A percentile compares a stretch with the other conserved stretches of the same genome.
These are phyloP conservation scores for Millerozyma acaciae DNA, from an alignment of 805 yeast species.

Conservation along the genomic window DNA sequence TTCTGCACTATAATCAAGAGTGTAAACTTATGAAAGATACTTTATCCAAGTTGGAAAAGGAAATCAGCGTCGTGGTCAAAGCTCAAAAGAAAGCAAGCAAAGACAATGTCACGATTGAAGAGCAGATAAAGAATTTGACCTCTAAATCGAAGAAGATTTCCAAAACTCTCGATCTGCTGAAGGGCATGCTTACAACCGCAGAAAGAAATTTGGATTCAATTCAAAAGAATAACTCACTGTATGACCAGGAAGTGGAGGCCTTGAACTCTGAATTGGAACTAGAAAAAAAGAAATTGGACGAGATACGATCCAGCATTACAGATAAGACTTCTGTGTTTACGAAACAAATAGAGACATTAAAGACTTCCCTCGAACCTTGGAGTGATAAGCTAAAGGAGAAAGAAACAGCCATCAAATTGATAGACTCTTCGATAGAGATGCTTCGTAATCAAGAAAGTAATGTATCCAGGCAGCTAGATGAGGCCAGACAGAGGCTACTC, in stretches of 20 bases:
- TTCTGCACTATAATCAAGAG: constrained; percentile 27
- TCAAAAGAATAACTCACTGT: constrained; percentile 28
- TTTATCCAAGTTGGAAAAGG: constrained; percentile 13
- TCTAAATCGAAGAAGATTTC: constrained; percentile 56
- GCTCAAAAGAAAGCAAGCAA: constrained; percentile 35
- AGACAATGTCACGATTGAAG: constrained; percentile 67
- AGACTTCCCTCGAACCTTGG: constrained; percentile 79
- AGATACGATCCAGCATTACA: constrained; percentile 61
- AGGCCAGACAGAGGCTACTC: constrained; percentile 41
- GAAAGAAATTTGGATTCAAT: constrained; percentile 42
- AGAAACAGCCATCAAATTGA: constrained; percentile 61
- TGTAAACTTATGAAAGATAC: constrained; percentile 24
- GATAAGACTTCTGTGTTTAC: constrained; percentile 71
- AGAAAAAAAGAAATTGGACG: constrained; percentile 58
- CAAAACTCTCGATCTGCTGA: constrained; percentile 50
- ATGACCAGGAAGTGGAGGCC: constrained; percentile 35
- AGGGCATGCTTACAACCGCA: constrained; percentile 41
- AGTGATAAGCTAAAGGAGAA: constrained; percentile 60
- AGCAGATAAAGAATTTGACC: constrained; percentile 63
- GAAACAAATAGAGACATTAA: constrained; percentile 58
- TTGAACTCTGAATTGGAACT: constrained; percentile 42
- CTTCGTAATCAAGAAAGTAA: constrained; percentile 44
- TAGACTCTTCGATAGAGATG: constrained; percentile 61
- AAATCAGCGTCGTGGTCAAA: constrained; percentile 19
- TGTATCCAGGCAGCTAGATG: constrained; percentile 41